Conservation (phyloP, 2,329 filamentous ascomycete genomes). For the Verticillium nubilum region DNA sequence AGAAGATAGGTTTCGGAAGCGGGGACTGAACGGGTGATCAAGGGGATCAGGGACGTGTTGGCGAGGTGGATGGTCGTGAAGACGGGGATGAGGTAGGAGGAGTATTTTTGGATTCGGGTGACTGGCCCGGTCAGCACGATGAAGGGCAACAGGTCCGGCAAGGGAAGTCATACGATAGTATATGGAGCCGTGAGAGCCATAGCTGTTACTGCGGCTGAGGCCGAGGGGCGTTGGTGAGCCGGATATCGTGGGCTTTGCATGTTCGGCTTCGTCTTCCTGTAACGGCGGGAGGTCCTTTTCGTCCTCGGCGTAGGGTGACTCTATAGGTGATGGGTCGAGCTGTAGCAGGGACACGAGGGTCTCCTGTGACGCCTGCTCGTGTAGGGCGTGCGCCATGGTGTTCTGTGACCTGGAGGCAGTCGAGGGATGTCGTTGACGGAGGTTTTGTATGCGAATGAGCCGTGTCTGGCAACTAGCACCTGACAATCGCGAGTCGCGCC, state of each 20-base stretch:
- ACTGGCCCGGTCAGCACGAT: conserved; percentile 38
- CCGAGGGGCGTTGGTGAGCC: conserved; percentile 43
- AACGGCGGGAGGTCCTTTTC: conserved; percentile 41
- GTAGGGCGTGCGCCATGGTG: conserved; percentile 10
- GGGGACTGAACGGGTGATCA: conserved; percentile 65
- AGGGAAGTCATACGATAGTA: conserved; percentile 60
- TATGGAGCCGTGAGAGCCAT: conserved; percentile 57
- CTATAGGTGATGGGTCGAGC: conserved; percentile 41
- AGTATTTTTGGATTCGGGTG: conserved; percentile 77
- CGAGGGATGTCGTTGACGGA: background rate
- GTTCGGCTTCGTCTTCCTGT: conserved; percentile 24
- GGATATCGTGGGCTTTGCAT: conserved; percentile 25
- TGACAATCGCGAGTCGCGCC: background rate
- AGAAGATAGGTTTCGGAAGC: conserved; percentile 81
- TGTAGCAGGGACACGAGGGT: conserved; percentile 15
- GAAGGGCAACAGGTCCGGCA: background rate
- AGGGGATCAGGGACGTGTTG: conserved; percentile 77
- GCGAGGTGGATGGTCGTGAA: conserved; percentile 73
- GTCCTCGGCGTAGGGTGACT: conserved; percentile 38
- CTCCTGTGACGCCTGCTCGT: conserved; percentile 11
- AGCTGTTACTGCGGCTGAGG: conserved; percentile 43
- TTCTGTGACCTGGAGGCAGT: background rate
- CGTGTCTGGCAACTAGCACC: no score
- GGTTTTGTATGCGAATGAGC: background rate
- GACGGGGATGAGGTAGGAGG: conserved; percentile 74